These are phyloP conservation scores for Takakia lepidozioides DNA, from an alignment of 225 moss, liverwort and hornwort species.

Conservation along the genomic window DNA sequence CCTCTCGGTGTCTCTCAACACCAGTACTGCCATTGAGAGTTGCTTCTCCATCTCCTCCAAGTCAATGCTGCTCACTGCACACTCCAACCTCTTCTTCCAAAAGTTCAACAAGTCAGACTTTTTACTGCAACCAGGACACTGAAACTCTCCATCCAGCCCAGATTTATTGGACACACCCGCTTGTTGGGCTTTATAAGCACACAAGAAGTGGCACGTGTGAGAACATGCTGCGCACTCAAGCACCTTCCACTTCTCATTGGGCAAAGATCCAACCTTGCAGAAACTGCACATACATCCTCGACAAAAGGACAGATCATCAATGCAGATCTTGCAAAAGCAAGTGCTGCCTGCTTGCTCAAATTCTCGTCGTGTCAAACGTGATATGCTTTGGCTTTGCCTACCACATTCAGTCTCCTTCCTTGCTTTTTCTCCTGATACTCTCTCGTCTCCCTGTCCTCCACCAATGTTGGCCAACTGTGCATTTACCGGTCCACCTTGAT, in stretches of 20 bases:
- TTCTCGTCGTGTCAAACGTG: neutral
- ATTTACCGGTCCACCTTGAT: neutral
- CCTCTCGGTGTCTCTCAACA: constrained; percentile 3
- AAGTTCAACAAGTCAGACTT: constrained; percentile 24
- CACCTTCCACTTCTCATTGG: constrained; percentile 19
- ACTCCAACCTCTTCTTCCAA: constrained; percentile 6
- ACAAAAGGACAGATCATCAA: constrained; percentile 21
- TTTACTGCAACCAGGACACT: constrained; percentile 25
- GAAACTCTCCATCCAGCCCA: constrained; percentile 21
- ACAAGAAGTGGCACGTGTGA: constrained; percentile 32
- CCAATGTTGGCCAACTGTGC: neutral
- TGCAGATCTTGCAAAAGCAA: constrained; percentile 36
- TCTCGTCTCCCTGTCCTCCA: neutral
- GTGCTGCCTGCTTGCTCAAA: constrained; percentile 5
- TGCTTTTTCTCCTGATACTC: neutral
- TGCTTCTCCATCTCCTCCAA: constrained; percentile 4
- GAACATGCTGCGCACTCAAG: constrained; percentile 23
- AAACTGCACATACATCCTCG: constrained; percentile 42
- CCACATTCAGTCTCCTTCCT: neutral
- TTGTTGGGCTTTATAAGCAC: constrained; percentile 14
- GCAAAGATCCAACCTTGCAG: constrained; percentile 10
- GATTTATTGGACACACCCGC: constrained; percentile 26
- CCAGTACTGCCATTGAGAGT: constrained; percentile 1
- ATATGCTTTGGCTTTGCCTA: neutral
- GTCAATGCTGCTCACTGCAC: neutral